A percentile compares a stretch with the other conserved stretches of the same genome.
Evolutionary conservation across 2,329 filamentous ascomycete species (phyloP).

Genomic region (Penicillium sp.): DNA sequence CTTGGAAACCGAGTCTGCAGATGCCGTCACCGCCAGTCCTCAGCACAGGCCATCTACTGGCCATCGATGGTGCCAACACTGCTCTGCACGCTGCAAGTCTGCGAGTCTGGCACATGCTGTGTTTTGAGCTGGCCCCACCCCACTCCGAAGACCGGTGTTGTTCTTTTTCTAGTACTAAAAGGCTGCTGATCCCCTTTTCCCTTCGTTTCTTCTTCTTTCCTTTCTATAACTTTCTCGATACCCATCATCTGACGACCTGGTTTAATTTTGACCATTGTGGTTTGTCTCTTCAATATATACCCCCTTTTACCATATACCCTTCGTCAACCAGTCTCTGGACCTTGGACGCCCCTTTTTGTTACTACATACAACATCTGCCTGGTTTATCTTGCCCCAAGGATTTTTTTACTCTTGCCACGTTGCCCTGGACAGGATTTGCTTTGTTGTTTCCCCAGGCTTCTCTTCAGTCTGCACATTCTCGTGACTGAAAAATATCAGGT

Average conservation of each 20-base stretch:
- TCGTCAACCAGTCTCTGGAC: slow-evolving; percentile 1
- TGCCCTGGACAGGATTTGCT: slow-evolving; percentile 35
- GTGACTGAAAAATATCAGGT: slow-evolving; percentile 41
- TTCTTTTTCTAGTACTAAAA: slow-evolving; percentile 21
- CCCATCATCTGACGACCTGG: slow-evolving; percentile 4
- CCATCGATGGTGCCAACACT: slow-evolving; percentile 23
- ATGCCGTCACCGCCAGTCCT: slow-evolving; percentile 22
- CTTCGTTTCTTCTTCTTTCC: slow-evolving; percentile 9
- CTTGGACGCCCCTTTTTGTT: slow-evolving; percentile 1
- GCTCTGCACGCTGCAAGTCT: slow-evolving; percentile 20
- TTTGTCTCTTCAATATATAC: slow-evolving; percentile 10
- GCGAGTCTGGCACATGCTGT: slow-evolving; percentile 21
- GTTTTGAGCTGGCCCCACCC: slow-evolving; percentile 17
- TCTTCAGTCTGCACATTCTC: slow-evolving; percentile 23
- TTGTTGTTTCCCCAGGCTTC: slow-evolving; percentile 31
- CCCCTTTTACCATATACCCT: not conserved
- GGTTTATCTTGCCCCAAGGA: slow-evolving; percentile 30
- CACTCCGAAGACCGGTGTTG: slow-evolving; percentile 6
- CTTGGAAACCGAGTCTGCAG: slow-evolving; percentile 15
- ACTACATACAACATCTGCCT: slow-evolving; percentile 14
- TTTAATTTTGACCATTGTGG: slow-evolving; percentile 19
- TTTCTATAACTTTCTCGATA: slow-evolving; percentile 18
- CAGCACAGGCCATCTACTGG: slow-evolving; percentile 20
- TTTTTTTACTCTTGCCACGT: slow-evolving; percentile 22
- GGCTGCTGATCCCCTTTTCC: slow-evolving; percentile 18